A percentile compares a stretch with the other conserved stretches of the same genome.
Conservation (phyloP, 176 grass and related monocot genomes). For the Dendrocalamus sinicus region DNA sequence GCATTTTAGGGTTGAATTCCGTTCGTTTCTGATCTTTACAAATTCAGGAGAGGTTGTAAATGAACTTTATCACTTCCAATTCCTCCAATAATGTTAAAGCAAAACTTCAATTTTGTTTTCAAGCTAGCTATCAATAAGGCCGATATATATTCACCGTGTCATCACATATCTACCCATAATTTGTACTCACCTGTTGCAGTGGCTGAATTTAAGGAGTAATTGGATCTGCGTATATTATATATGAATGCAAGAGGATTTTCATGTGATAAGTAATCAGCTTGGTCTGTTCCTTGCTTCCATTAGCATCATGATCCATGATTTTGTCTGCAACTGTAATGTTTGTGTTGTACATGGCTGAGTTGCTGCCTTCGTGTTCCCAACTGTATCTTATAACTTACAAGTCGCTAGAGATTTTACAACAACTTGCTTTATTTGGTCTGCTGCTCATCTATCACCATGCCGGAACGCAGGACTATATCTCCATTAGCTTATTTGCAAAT, state of each 20-base stretch:
- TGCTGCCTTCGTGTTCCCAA: neutral
- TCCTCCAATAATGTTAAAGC: neutral
- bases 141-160: neutral
- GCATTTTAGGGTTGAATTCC: neutral
- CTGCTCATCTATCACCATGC: neutral
- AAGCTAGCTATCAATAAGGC: neutral
- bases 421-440: neutral
- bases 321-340: neutral
- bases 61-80: neutral
- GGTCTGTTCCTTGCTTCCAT: neutral
- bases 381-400: neutral
- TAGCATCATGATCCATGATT: neutral
- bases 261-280: neutral
- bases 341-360: constrained; percentile 1
- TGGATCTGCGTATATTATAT: neutral
- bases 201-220: neutral
- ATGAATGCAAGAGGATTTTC: neutral
- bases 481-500: constrained; percentile 2
- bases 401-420: neutral
- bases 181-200: neutral
- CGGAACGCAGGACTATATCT: neutral
- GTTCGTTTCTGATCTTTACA: neutral
- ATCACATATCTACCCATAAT: neutral
- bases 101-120: neutral
- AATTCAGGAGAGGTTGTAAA: neutral